Evolutionary conservation across 2,329 filamentous ascomycete genomes (phyloP).

Genomic region (Alternaria incomplexa): DNA sequence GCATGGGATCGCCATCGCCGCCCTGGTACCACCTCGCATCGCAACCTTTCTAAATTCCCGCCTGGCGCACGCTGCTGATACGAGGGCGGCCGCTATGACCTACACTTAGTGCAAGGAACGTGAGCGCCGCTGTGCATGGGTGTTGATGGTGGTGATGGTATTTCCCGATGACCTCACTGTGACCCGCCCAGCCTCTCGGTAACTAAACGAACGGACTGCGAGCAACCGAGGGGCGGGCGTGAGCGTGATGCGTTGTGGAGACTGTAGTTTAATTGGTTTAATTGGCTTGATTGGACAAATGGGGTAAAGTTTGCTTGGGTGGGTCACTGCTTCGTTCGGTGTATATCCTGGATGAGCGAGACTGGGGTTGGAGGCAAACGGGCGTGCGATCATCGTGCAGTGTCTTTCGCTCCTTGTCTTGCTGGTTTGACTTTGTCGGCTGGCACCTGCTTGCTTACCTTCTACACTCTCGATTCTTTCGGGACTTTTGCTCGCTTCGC

Average conservation of each 20-base stretch:
- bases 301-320: conserved; percentile 2
- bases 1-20: background rate
- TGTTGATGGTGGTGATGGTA: background rate
- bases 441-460: background rate
- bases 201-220: background rate
- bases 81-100: background rate
- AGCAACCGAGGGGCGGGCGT: background rate
- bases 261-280: conserved; percentile 3
- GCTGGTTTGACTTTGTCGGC: background rate
- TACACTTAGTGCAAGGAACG: conserved; percentile 9
- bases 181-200: background rate
- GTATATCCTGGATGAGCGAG: background rate
- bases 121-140: background rate
- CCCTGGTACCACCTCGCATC: background rate
- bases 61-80: background rate
- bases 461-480: background rate
- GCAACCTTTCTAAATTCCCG: background rate
- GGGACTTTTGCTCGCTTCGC: background rate
- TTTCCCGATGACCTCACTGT: conserved; percentile 13
- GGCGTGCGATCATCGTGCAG: conserved; percentile 16
- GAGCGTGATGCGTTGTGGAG: background rate
- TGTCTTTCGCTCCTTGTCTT: background rate
- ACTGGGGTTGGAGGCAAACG: conserved; percentile 4
- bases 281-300: conserved; percentile 13
- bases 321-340: conserved; percentile 1